Percentiles rank a stretch among this genome's conserved stretches.
Evolutionary conservation across 768 basidiomycete genomes (phyloP).

Genomic region (Suillus cothurnatus): DNA sequence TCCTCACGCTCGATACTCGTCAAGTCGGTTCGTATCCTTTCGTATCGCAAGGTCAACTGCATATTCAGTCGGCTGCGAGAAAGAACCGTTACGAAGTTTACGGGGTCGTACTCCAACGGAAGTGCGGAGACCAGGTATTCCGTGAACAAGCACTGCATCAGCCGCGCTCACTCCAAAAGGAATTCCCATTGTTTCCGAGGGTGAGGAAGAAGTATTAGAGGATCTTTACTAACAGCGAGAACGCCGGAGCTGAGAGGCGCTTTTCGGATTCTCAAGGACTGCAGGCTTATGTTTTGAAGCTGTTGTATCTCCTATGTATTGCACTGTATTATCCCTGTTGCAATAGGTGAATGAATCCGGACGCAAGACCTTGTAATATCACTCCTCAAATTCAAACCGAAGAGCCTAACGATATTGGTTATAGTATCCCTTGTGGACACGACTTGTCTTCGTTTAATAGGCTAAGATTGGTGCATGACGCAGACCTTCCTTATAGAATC

Average conservation of each 20-base stretch:
- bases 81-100: neutral
- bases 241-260: neutral
- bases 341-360: neutral
- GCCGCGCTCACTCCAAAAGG: neutral
- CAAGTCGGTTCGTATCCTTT: neutral
- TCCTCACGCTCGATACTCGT: neutral
- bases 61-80: neutral
- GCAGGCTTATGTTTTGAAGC: neutral
- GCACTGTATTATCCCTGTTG: neutral
- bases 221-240: neutral
- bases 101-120: neutral
- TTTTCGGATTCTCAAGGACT: neutral
- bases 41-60: neutral
- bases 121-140: neutral
- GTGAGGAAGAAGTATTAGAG: neutral
- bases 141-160: neutral
- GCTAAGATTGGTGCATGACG: neutral
- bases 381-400: neutral
- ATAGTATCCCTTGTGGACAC: neutral
- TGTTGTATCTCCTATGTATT: neutral
- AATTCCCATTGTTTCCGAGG: neutral
- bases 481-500: neutral
- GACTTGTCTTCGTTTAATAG: neutral
- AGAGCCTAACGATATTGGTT: neutral
- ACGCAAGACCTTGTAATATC: neutral